phyloP scores from a whole-genome alignment of 805 yeast species.

The Kurtzmaniella cleridarum region DNA sequence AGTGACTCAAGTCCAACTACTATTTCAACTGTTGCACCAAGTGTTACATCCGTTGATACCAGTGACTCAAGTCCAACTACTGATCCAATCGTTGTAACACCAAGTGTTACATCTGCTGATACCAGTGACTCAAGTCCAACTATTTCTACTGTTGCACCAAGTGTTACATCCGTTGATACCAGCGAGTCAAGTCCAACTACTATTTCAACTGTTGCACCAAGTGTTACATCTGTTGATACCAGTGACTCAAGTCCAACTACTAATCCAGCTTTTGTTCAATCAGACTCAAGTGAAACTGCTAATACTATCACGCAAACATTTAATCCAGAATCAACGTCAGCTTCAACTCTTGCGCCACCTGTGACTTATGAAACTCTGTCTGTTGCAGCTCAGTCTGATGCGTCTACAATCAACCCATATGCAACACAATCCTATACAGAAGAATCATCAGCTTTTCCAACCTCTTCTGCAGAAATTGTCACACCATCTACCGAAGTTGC shows the following conservation, averaged over 20 bases:
- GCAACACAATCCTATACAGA: not conserved
- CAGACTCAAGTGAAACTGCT: slow-evolving; percentile 1
- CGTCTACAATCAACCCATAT: too few species aligned
- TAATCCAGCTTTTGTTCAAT: not conserved
- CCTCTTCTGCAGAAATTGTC: not conserved
- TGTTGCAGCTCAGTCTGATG: not conserved
- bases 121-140: too few species aligned
- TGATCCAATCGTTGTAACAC: not conserved
- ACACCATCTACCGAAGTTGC: not conserved
- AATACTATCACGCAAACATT: not conserved
- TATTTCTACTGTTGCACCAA: not conserved
- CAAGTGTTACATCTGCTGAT: slow-evolving; percentile 1
- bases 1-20: not conserved
- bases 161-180: slow-evolving; percentile 1
- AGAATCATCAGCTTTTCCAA: not conserved
- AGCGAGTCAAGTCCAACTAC: not conserved
- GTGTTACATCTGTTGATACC: not conserved
- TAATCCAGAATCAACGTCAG: not conserved
- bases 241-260: not conserved
- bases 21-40: not conserved
- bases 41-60: not conserved
- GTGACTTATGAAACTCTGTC: not conserved
- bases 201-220: not conserved
- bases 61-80: not conserved
- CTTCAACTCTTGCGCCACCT: not conserved